Percentiles rank a stretch among this genome's conserved stretches.
Evolutionary conservation across 805 yeast genomes (phyloP).

Genomic region (Wickerhamiella galacta): DNA sequence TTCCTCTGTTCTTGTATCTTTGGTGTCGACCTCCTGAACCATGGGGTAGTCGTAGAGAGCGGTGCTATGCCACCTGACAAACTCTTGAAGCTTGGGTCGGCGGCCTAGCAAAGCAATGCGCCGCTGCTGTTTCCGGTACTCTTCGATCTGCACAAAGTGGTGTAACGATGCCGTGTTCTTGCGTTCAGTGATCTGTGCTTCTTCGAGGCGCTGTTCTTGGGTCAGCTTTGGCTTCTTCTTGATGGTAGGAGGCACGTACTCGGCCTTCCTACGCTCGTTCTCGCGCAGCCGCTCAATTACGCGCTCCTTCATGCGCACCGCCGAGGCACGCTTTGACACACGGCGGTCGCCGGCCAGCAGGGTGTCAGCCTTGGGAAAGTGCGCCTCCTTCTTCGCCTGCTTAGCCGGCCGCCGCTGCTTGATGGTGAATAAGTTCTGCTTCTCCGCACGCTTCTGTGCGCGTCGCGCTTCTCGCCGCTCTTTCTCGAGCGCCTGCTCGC

Average conservation of each 20-base stretch:
- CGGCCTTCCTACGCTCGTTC: slow-evolving; percentile 41
- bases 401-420: slow-evolving; percentile 23
- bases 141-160: slow-evolving; percentile 69
- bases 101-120: slow-evolving; percentile 52
- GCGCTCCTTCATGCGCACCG: slow-evolving; percentile 61
- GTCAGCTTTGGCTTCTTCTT: slow-evolving; percentile 28
- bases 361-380: slow-evolving; percentile 18
- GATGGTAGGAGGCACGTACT: slow-evolving; percentile 22
- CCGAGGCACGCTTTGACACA: slow-evolving; percentile 61
- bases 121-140: slow-evolving; percentile 60
- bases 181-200: slow-evolving; percentile 75
- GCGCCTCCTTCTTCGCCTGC: slow-evolving; percentile 17
- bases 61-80: slow-evolving; percentile 28
- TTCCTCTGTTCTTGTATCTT: slow-evolving; percentile 5
- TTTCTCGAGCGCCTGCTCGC: slow-evolving; percentile 44
- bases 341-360: slow-evolving; percentile 40
- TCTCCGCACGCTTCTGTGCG: slow-evolving; percentile 18
- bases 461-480: slow-evolving; percentile 21
- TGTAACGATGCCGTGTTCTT: slow-evolving; percentile 57
- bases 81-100: slow-evolving; percentile 42
- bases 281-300: slow-evolving; percentile 53
- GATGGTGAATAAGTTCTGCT: slow-evolving; percentile 19
- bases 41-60: slow-evolving; percentile 3
- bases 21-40: slow-evolving; percentile 3
- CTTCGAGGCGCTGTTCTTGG: slow-evolving; percentile 56